Evolutionary conservation across 352 stramenopile genomes (phyloP), one percentile per base, ranked within the genome.

Genomic region (Elongisporangium prolatum): DNA sequence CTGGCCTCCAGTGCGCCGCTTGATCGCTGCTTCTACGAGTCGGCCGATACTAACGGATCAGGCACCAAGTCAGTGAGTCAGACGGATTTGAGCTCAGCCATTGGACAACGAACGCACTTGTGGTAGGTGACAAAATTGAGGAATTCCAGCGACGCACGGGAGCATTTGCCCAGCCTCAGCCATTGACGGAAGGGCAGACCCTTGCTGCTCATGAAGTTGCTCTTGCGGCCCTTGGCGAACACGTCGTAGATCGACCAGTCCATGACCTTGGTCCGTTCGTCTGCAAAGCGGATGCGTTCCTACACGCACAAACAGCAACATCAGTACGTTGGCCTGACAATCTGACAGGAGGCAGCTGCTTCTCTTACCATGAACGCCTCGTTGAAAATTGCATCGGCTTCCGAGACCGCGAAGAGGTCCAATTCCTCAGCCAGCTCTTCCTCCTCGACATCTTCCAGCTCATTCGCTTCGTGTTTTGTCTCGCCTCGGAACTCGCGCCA

Each of bases 101-200:
- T 22, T 17, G 7, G 37, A 20, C 25, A 57, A 20, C 3, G 0
- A 44, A 66, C 77, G 57, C 65, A 91, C 85, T 90, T 91, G 70
- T 94, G 82, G 57, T 94, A 94, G 38, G 82, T 65, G 14, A 94
- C 80, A 54, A 94, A 94, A 59, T 94, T 94, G 48, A 94, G 71
- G 25, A 94, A 94, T 67, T 94, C 85, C 21, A 91, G 72, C 22
- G 83, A 88, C 28, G 85, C 85, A 14, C 77, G 75, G 4, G 83
- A 93, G 28, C 76, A 77, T 49, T 80, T 84, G 28, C 65, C 79
- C 6, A 94, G 58, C 4, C 58, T 57, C 16, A 94, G 66, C 85
- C 85, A 94, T 60, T 91, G 70, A 14, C 80, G 74, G 61, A 94
- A 89, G 21, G 74, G 66, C 47, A 76, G 59, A 2, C 69, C 78